Evolutionary conservation across 2,329 filamentous ascomycete species (phyloP).

Genomic region (Pseudogymnoascus sp.): DNA sequence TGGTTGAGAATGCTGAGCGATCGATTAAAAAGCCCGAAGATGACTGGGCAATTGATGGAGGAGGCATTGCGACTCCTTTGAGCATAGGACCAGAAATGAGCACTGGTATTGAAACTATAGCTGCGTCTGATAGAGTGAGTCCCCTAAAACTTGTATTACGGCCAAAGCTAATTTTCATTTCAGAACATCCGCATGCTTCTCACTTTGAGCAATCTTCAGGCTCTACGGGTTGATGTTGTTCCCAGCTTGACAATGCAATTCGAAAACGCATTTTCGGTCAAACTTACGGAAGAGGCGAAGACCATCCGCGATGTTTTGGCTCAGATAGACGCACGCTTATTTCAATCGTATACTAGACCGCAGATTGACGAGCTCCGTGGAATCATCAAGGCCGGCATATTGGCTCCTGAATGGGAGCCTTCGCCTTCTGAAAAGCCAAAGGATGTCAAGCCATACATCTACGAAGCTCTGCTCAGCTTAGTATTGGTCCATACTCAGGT

Average conservation of each 20-base stretch:
- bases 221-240: conserved; percentile 73
- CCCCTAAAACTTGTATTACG: not conserved
- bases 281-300: conserved; percentile 87
- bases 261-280: conserved; percentile 88
- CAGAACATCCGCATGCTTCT: conserved; percentile 89
- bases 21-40: conserved; percentile 51
- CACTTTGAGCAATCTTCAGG: conserved; percentile 85
- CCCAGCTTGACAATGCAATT: conserved; percentile 88
- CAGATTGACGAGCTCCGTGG: conserved; percentile 59
- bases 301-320: conserved; percentile 84
- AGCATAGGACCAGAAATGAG: conserved; percentile 30
- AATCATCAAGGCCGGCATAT: conserved; percentile 69
- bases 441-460: conserved; percentile 81
- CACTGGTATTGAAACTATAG: conserved; percentile 43
- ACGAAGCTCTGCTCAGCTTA: conserved; percentile 74
- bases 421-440: conserved; percentile 50
- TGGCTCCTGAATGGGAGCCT: conserved; percentile 65
- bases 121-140: conserved; percentile 47
- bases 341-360: conserved; percentile 84
- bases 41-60: conserved; percentile 29
- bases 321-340: conserved; percentile 86
- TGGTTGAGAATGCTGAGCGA: conserved; percentile 93
- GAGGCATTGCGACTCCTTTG: conserved; percentile 28
- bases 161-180: not conserved
- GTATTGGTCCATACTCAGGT: conserved; percentile 91